Percentiles rank a stretch among this genome's conserved stretches.
These are phyloP conservation scores for Salix koriyanagi DNA, from an alignment of 345 rosid species.

Conservation along the genomic window DNA sequence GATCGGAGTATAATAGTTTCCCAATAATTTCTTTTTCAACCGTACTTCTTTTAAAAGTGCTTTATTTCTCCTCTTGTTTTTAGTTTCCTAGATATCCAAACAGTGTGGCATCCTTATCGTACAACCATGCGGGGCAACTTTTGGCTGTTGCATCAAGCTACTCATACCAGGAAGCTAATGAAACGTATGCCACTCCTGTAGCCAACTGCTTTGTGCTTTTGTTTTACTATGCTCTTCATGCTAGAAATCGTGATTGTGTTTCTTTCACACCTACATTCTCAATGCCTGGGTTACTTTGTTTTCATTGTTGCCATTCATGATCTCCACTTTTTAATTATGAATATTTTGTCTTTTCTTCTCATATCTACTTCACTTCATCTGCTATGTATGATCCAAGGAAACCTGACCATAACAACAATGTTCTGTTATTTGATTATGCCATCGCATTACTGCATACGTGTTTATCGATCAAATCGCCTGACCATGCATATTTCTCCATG, in stretches of 20 bases:
- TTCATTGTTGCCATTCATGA: neutral
- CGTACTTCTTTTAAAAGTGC: neutral
- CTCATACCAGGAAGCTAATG: constrained; percentile 65
- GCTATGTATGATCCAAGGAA: neutral
- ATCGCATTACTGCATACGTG: neutral
- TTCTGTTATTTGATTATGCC: neutral
- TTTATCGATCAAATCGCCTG: neutral
- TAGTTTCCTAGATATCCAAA: constrained; percentile 72
- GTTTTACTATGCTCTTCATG: neutral
- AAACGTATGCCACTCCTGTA: constrained; percentile 46
- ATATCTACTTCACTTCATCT: neutral
- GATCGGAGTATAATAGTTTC: neutral
- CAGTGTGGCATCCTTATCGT: constrained; percentile 62
- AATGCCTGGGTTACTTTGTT: neutral
- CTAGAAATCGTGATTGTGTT: too few species aligned
- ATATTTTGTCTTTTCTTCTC: neutral
- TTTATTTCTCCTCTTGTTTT: constrained; percentile 19
- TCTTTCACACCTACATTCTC: neutral
- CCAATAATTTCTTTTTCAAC: neutral
- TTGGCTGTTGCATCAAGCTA: constrained; percentile 74
- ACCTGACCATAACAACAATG: neutral
- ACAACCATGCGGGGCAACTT: constrained; percentile 50
- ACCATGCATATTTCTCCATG: neutral
- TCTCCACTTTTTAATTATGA: neutral
- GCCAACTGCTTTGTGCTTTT: neutral